Conservation (phyloP, 2,329 filamentous ascomycete species). For the Hypoxylon sp. region DNA sequence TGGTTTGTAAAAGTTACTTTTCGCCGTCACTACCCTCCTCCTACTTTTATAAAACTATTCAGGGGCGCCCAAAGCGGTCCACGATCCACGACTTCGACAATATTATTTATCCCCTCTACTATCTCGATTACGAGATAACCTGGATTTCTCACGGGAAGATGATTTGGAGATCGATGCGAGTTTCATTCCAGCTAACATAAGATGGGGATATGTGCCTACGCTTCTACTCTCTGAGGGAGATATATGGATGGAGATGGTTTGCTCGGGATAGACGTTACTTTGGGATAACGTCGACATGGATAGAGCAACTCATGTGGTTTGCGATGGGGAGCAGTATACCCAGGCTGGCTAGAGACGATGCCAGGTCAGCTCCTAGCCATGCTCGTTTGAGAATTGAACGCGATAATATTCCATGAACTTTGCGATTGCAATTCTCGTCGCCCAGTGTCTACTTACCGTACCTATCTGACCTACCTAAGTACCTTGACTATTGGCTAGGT, state of each 20-base stretch:
- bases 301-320: conserved; percentile 3
- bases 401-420: background rate
- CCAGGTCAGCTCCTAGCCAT: background rate
- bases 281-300: background rate
- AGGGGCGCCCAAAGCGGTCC: conserved; percentile 13
- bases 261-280: background rate
- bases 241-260: too few relatives aligned
- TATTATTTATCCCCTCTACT: too few relatives aligned
- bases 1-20: conserved; percentile 25
- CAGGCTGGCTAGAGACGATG: conserved; percentile 2
- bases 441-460: too few relatives aligned
- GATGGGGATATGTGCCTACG: too few relatives aligned
- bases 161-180: too few relatives aligned
- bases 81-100: conserved; percentile 1
- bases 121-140: conserved; percentile 5
- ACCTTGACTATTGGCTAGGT: too few relatives aligned
- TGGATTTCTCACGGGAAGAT: conserved; percentile 8
- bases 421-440: too few relatives aligned
- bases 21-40: conserved; percentile 1
- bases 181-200: too few relatives aligned
- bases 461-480: too few relatives aligned
- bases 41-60: too few relatives aligned
- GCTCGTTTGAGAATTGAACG: background rate
- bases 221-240: too few relatives aligned
- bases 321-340: conserved; percentile 4